Base-by-base conservation (phyloP, 352 stramenopile genomes). In the Pythium aphanidermatum region DNA sequence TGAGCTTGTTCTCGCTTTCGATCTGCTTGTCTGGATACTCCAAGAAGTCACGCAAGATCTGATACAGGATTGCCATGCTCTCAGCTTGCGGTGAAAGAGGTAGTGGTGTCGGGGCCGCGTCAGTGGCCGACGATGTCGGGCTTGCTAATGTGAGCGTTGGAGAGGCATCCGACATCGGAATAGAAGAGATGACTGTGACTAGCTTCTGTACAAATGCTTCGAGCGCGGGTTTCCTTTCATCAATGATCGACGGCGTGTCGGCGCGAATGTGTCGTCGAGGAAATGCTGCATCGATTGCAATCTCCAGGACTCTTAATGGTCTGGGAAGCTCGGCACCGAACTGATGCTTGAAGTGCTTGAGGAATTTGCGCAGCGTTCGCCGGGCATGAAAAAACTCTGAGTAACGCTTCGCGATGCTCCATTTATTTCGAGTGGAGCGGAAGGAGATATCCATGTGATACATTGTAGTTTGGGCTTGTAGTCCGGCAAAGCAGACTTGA, bases 381-480 rank as follows among this genome's bases (percentile, higher is more conserved):
- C 81, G 81, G 16, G 86, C 48, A 17, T 66, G 61, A 61, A 83
- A 88, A 55, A 92, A 92, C 52, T 92, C 81, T 3, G 81, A 92
- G 65, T 90, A 92, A 29, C 81, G 81, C 59, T 90, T 92, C 33
- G 74, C 65, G 45, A 92, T 90, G 52, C 64, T 89, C 81, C 81
- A 92, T 57, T 89, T 91, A 53, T 90, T 87, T 30, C 77, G 78
- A 35, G 82, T 93, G 21, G 67, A 83, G 36, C 68, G 74, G 61
- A 89, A 93, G 8, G 76, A 89, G 27, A 93, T 87, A 57, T 91
- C 81, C 72, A 93, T 86, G 45, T 83, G 78, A 58, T 93, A 93
- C 55, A 91, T 76, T 26, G 78, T 93, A 39, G 73, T 78, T n/a
- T 74, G 74, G 20, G 68, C 45, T 24, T 70, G 59, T 25, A 69